Base-by-base conservation (phyloP, 2,329 filamentous ascomycete genomes). In the Ceratocystis cubensis region DNA sequence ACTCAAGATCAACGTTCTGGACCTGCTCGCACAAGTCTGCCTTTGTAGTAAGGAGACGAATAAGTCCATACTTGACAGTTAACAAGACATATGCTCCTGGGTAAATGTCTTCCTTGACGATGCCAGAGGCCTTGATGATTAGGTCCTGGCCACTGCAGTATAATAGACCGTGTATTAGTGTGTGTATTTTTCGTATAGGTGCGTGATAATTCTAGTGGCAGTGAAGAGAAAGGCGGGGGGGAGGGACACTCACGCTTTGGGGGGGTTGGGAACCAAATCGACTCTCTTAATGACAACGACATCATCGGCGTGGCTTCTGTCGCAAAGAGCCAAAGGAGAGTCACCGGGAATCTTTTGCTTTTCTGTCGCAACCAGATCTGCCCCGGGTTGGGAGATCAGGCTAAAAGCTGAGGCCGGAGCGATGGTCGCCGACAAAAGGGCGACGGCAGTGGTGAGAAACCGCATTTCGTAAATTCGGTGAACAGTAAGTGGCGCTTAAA, bases 21-120 rank as follows among this genome's bases (percentile, higher is more conserved):
- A 96, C 84, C 75, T 96, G 88, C 69, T 96, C 89, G 80, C 94
- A 99, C 46, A 97, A 83, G 74, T 96, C 88, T 72, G 87, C 86
- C 71, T 82, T 83, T 70, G 88, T 88, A 75, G 84, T 89, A 76
- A 99, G 85, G 70, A 99, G 83, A 66, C 86, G 89, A 76, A 99
- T 96, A 70, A 96, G 81, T 69, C 93, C 93, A 76, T 96, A 96
- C 79, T 96, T 96, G 78, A 99, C 93, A 71, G 86, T 83, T 50
- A 99, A 76, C 61, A 87, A 81, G 69, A 96, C 88, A 72, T 89
- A 90, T 68, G 93, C 90, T 67, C 91, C 93, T 67, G 91, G 75
- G 66, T 85, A 82, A 70, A 99, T 85, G 64, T 81, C 77, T 73
- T 95, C 77, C 71, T 81, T 82, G 70, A 97, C 82, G n/a, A 79